These are phyloP conservation scores for Actinidia polygama DNA, from an alignment of 179 eudicot genomes.

Conservation along the genomic window DNA sequence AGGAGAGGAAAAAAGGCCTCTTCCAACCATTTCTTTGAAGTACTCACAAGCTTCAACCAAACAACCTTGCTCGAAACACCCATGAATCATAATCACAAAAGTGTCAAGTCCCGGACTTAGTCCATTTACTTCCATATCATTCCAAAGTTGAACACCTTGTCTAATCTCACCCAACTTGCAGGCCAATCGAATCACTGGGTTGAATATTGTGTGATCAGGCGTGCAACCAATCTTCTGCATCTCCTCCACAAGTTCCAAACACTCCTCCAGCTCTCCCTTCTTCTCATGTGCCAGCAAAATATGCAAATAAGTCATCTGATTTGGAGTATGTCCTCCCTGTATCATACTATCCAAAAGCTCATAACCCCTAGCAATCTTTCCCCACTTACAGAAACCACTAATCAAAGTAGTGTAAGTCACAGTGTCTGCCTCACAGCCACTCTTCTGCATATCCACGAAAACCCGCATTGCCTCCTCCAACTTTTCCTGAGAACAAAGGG, in stretches of 20 bases:
- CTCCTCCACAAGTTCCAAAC: slow-evolving; percentile 69
- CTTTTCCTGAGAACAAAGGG: slow-evolving; percentile 74
- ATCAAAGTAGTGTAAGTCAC: slow-evolving; percentile 79
- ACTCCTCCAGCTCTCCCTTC: slow-evolving; percentile 81
- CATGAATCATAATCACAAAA: slow-evolving; percentile 73
- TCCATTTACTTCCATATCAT: slow-evolving; percentile 68
- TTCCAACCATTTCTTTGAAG: slow-evolving; percentile 84
- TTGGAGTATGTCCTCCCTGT: slow-evolving; percentile 67
- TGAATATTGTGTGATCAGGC: slow-evolving; percentile 75
- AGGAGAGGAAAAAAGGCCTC: slow-evolving; percentile 84
- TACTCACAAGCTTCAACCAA: slow-evolving; percentile 75
- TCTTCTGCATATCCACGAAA: slow-evolving; percentile 64
- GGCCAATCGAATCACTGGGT: slow-evolving; percentile 66
- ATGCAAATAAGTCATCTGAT: slow-evolving; percentile 67
- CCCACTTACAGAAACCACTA: slow-evolving; percentile 81
- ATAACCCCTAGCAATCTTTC: slow-evolving; percentile 67
- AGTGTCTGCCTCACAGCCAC: slow-evolving; percentile 79
- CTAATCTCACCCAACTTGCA: slow-evolving; percentile 81
- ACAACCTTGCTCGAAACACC: slow-evolving; percentile 63
- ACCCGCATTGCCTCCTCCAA: slow-evolving; percentile 79
- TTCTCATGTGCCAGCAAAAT: slow-evolving; percentile 85
- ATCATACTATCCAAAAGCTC: slow-evolving; percentile 74
- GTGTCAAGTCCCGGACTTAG: slow-evolving; percentile 68
- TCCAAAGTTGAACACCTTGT: slow-evolving; percentile 70
- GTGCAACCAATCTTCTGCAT: slow-evolving; percentile 65